Base-by-base conservation (phyloP, 2,329 filamentous ascomycete genomes). In the Thielaviopsis euricoi region DNA sequence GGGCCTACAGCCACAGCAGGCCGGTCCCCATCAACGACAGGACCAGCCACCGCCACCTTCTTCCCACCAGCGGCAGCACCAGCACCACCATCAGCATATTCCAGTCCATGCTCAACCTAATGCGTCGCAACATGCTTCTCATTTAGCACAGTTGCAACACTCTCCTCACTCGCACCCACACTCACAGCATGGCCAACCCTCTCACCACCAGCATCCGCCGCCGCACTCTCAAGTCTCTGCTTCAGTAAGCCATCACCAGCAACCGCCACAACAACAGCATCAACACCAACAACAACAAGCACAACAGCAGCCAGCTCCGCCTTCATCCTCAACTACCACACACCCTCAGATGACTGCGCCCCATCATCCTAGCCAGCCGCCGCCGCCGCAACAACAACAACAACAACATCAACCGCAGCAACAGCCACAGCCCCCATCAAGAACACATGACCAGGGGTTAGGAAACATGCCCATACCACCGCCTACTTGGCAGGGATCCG, bases 401-500 rank as follows among this genome's bases (percentile, higher is more conserved):
- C 57, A 52, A 21, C 54, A 46, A 25, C 48, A 22, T 1, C 23
- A 23, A 50, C 22, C 17, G 15, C 55, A 55, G 17, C 53, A 52
- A 33, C 52, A 58, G 13, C 26, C 52, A 13, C 48, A 56, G 33
- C 15, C 48, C 17, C 13, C 48, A 51, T 17, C 19, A 51, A 51
- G 63, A 12, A 60, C 64, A 15, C 62, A 61, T 64, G 60, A 61
- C 15, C 65, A 64, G n/a, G 61, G 61, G 21, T 68, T 77, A 60
- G 76, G 74, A 37, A 74, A 80, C 60, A 71, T 86, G 46, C 83
- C 83, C n/a, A 74, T 79, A 1, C 78, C 79, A 29, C 81, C 83
- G 26, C 76, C 79, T 48, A 78, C 82, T 67, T 86, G 83, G 78
- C 80, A 84, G 65, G 78, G 77, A 53, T 74, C 78, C 37, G 84